These are phyloP conservation scores for Jaltomata sinuosa DNA, from an alignment of 257 asterid species.

Conservation along the genomic window DNA sequence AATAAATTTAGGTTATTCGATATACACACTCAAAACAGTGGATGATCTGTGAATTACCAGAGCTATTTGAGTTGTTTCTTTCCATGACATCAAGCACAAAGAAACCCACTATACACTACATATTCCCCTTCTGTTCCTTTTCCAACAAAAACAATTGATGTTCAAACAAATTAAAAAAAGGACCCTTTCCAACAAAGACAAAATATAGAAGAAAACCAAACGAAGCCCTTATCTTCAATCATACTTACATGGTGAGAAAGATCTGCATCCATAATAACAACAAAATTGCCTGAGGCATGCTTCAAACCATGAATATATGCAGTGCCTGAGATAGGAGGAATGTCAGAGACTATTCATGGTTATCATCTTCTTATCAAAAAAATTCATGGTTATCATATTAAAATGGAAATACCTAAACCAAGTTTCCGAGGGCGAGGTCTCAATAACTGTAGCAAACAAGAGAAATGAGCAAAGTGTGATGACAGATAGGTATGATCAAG, in stretches of 20 bases:
- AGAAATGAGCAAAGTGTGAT: background rate
- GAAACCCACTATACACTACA: background rate
- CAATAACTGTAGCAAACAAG: constrained; percentile 53
- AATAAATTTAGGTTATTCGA: background rate
- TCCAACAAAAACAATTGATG: background rate
- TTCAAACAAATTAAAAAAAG: background rate
- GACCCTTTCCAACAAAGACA: background rate
- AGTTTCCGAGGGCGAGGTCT: constrained; percentile 87
- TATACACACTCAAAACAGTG: background rate
- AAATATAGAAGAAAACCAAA: background rate
- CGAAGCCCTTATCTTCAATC: background rate
- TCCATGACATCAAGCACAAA: background rate
- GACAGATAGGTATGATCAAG: background rate
- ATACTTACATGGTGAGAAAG: constrained; percentile 92
- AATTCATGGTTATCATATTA: constrained; percentile 2
- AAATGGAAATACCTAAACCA: constrained; percentile 61
- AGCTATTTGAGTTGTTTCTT: background rate
- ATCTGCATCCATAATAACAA: constrained; percentile 98
- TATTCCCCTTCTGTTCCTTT: background rate
- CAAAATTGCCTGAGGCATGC: constrained; percentile 82
- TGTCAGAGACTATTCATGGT: constrained; percentile 8
- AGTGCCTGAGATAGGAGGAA: constrained; percentile 55
- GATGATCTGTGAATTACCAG: background rate
- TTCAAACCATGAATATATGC: constrained; percentile 91
- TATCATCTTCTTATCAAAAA: background rate